These are phyloP conservation scores for Saposhnikovia divaricata DNA, from an alignment of 129 eudicot genomes.

Conservation along the genomic window DNA sequence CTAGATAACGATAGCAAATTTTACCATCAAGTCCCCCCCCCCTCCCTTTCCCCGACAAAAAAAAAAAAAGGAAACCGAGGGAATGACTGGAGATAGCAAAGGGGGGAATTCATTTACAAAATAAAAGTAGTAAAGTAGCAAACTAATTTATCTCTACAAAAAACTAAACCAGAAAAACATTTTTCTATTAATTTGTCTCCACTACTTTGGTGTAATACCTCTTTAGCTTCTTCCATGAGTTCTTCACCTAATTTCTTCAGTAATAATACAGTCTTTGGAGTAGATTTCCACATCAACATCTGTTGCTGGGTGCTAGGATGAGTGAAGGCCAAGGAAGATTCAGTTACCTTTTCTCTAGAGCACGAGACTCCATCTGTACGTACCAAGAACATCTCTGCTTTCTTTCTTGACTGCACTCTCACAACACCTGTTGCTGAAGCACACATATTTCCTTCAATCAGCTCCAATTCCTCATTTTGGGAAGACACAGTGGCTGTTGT, in stretches of 20 bases:
- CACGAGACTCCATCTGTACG: slow-evolving; percentile 97
- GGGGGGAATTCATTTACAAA: background rate
- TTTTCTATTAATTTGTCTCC: background rate
- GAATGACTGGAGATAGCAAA: background rate
- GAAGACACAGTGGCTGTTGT: slow-evolving; percentile 28
- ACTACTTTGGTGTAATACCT: slow-evolving; percentile 38
- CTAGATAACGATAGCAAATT: background rate
- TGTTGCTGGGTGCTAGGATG: slow-evolving; percentile 99
- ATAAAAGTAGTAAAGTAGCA: background rate
- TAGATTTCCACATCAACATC: slow-evolving; percentile 99
- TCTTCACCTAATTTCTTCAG: slow-evolving; percentile 92
- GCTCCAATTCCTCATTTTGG: slow-evolving; percentile 38
- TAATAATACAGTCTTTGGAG: slow-evolving; percentile 81
- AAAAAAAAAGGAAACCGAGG: background rate
- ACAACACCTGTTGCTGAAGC: slow-evolving; percentile 99
- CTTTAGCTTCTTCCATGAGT: slow-evolving; percentile 95
- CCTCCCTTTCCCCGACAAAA: background rate
- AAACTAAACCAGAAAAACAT: background rate
- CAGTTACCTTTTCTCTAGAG: slow-evolving; percentile 91
- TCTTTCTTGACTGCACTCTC: slow-evolving; percentile 88
- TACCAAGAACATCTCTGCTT: slow-evolving; percentile 96
- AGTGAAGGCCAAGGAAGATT: slow-evolving; percentile 94
- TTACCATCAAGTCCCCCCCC: background rate
- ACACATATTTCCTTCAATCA: slow-evolving; percentile 79
- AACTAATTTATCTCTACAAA: no score